Percentiles rank a stretch among this genome's conserved stretches.
phyloP scores from a whole-genome alignment of 2,329 filamentous ascomycete species.

The Alternaria postmessia region DNA sequence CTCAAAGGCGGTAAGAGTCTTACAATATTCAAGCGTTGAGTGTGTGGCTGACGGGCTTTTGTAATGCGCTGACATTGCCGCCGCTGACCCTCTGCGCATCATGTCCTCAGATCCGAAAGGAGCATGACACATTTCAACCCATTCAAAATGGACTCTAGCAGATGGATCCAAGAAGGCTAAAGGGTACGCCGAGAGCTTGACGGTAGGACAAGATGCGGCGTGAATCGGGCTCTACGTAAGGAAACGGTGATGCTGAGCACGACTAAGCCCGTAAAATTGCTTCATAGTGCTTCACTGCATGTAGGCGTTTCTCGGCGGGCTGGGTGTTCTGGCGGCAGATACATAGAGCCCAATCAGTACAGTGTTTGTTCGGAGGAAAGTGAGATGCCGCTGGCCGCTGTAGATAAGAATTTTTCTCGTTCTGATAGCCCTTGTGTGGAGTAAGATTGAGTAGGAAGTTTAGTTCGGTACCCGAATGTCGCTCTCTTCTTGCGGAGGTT shows the following conservation, averaged over 20 bases:
- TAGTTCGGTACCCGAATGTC: background rate
- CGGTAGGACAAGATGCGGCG: background rate
- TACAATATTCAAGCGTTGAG: no score
- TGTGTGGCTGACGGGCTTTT: no score
- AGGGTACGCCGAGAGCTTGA: background rate
- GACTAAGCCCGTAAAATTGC: conserved; percentile 8
- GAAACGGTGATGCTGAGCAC: background rate
- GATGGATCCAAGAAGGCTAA: background rate
- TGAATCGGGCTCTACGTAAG: background rate
- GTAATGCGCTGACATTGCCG: no score
- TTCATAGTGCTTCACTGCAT: conserved; percentile 23
- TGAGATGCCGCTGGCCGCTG: background rate
- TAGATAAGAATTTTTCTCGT: background rate
- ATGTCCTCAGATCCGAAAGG: no score
- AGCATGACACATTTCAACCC: background rate
- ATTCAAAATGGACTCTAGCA: background rate
- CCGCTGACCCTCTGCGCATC: no score
- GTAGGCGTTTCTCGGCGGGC: conserved; percentile 5
- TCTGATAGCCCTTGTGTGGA: background rate
- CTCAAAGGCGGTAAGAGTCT: no score
- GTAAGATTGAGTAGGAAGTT: background rate
- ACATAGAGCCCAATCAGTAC: no score
- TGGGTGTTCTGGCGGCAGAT: no score
- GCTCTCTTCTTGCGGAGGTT: conserved; percentile 9
- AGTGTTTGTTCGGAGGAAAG: no score